Conservation (phyloP, 495 filamentous ascomycete species). For the Physcia stellaris region DNA sequence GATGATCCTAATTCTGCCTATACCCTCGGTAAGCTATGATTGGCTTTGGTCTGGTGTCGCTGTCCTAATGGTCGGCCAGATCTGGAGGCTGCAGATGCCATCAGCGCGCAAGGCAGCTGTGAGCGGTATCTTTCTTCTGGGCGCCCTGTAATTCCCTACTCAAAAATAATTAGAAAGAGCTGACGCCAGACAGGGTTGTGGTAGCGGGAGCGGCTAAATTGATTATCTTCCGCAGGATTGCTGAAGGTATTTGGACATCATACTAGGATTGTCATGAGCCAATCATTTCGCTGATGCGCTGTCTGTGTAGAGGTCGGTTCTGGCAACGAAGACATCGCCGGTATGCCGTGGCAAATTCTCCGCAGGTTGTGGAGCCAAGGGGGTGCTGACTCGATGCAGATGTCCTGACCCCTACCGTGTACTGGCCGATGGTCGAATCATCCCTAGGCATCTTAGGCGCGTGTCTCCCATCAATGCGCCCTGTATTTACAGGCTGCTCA, state of each 20-base stretch:
- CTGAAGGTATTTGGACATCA: not conserved
- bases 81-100: not conserved
- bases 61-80: not conserved
- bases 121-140: slow-evolving; percentile 1
- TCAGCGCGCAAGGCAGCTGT: not conserved
- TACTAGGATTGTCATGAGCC: not conserved
- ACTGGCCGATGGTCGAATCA: not conserved
- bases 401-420: not conserved
- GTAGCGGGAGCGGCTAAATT: not conserved
- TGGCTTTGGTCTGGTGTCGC: not conserved
- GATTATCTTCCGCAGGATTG: not conserved
- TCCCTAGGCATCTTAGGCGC: not conserved
- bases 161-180: not conserved
- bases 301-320: not conserved
- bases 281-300: not conserved
- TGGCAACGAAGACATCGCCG: not conserved
- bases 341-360: not conserved
- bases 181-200: not conserved
- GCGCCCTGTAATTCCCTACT: not conserved
- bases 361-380: not conserved
- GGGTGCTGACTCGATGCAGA: not conserved
- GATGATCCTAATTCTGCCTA: not conserved
- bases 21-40: not conserved
- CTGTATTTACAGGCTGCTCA: not conserved
- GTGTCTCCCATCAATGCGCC: not conserved